Base-by-base conservation (phyloP, 1,284 basidiomycete genomes). In the Ceratorhiza oryzae-sativae region DNA sequence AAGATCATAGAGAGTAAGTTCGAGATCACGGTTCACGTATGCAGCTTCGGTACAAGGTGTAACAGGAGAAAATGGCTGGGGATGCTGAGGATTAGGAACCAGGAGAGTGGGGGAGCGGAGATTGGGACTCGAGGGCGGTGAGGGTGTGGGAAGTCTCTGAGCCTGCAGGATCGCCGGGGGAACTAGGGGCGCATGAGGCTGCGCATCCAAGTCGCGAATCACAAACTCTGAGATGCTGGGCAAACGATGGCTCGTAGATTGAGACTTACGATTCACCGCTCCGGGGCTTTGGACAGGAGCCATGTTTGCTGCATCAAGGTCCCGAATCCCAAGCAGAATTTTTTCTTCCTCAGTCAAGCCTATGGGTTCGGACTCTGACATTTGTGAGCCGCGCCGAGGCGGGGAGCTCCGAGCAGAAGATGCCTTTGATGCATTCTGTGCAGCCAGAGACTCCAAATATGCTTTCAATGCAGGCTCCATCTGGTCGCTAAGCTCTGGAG, bases 211-310 rank as follows among this genome's bases (percentile, higher is more conserved):
- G 51, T 68, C 41, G 42, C 65, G 65, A 45, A 68, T 51, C 51
- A 68, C 42, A 39, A 68, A 68, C 32, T 68, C 65, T 68, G 65
- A 68, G 65, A 68, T 68, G 65, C 36, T 56, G 20, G 63, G 63
- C 23, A 36, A 30, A 67, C 49, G 48, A 12, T 53, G 63, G 63
- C 63, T 67, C 63, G 49, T 67, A 55, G 63, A 67, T 67, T 67
- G 63, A 55, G 63, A 67, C 63, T 67, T n/a, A 67, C 63, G 63
- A 53, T 67, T 67, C 63, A 55, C 63, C 48, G 32, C 60, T 20
- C 32, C 30, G 23, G 51, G 36, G 27, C 30, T 30, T 49, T 25
- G 32, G 36, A 55, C 27, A 18, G 6, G 36, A 18, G 53, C 42
- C 9, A 55, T 36, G 27, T 51, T 18, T n/a, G 36, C 63, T 27